Base-by-base conservation (phyloP, 192 early-diverging fungal genomes). In the Pilaira anomala region DNA sequence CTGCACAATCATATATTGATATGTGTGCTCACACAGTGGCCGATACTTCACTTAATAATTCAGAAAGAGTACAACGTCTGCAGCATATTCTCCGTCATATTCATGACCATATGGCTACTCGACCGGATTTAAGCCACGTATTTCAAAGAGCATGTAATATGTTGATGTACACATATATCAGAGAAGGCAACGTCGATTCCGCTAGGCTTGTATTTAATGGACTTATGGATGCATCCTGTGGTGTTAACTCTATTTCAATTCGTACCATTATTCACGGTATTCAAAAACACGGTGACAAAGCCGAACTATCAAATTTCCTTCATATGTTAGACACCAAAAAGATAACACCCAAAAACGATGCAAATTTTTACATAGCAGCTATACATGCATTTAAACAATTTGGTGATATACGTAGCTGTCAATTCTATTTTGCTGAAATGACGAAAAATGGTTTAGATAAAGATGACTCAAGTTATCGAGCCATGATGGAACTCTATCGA, bases 231-330 rank as follows among this genome's bases (percentile, higher is more conserved):
- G 9, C 30, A 3, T 48, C n/a, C 1, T 11, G 33, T 0, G 25
- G 33, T 1, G 58, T 44, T 18, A 42, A 21, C 6, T 0, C 26
- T 6, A 24, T 69, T 7, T 70, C 62, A 2, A 40, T 75, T 16
- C 13, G 41, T 16, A 69, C 67, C 0, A 40, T 70, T 13, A 33
- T 75, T 3, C 55, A 62, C 5, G 73, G 68, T n/a, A 75, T 69
- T 28, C 24, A 48, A 12, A 49, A 48, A 3, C 14, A 56, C 2
- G 57, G 63, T 14, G 30, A 52, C 4, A 49, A 45, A 11, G 48
- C 53, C 46, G 60, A 70, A 21, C 21, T 67, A 52, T 25, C 19
- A 55, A 11, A 40, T 75, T 5, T 39, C 26, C 9, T 0, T n/a
- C n/a, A 46, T 9, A 46, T 28, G 7, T 18, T 62, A 19, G 26